Conservation (phyloP, 148 eudicot species). For the Hydrangea macrophylla region DNA sequence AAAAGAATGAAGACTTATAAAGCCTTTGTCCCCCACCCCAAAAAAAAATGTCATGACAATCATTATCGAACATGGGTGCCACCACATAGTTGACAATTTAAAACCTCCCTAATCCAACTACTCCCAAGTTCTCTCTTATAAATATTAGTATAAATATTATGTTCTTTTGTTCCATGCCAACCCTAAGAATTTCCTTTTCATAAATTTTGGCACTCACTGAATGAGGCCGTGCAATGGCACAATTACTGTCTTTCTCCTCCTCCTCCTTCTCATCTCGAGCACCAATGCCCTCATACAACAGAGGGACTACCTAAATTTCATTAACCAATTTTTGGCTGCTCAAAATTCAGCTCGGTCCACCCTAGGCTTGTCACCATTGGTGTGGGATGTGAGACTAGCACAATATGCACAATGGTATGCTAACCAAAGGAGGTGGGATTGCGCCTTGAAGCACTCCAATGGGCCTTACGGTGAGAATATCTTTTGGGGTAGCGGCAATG, state of each 20-base stretch:
- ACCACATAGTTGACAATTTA: conserved; percentile 29
- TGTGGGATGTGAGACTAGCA: conserved; percentile 56
- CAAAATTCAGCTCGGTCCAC: conserved; percentile 62
- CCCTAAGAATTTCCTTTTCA: not conserved
- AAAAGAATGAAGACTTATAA: not conserved
- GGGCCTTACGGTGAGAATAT: conserved; percentile 86
- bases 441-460: conserved; percentile 53
- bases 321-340: conserved; percentile 34
- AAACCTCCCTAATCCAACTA: conserved; percentile 13
- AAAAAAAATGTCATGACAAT: conserved; percentile 30
- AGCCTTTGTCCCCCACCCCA: not conserved
- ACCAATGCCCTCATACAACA: conserved; percentile 8
- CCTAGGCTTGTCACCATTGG: conserved; percentile 43
- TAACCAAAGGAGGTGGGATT: conserved; percentile 42
- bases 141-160: not conserved
- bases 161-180: not conserved
- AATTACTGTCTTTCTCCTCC: not conserved
- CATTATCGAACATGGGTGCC: conserved; percentile 75
- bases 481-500: conserved; percentile 72
- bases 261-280: conserved; percentile 19
- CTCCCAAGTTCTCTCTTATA: conserved; percentile 5
- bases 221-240: conserved; percentile 11
- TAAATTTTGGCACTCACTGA: not conserved
- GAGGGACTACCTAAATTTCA: conserved; percentile 7
- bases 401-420: conserved; percentile 57